phyloP scores from a whole-genome alignment of 805 yeast genomes.

The Saturnispora hagleri region DNA sequence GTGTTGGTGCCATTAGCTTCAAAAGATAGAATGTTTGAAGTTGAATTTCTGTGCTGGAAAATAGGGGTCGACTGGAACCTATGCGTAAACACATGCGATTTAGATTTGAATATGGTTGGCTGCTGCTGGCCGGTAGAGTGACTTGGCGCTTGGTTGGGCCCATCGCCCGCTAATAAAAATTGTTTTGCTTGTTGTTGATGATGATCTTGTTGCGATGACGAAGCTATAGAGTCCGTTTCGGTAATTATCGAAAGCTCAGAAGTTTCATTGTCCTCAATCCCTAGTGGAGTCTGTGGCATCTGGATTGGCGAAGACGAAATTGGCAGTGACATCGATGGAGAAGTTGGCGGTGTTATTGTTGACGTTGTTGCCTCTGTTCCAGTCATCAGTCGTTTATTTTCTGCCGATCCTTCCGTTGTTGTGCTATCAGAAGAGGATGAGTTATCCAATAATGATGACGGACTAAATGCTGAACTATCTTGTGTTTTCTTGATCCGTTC shows the following conservation, averaged over 20 bases:
- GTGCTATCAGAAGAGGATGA: not conserved
- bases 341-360: not conserved
- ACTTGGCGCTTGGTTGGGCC: not conserved
- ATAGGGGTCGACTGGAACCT: constrained; percentile 2
- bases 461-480: not conserved
- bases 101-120: not conserved
- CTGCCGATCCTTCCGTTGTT: not conserved
- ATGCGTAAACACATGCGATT: not conserved
- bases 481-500: not conserved
- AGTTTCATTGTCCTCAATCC: not conserved
- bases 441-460: not conserved
- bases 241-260: not conserved
- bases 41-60: constrained; percentile 5
- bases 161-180: not conserved
- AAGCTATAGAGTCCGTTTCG: not conserved
- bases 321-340: not conserved
- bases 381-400: not conserved
- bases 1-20: not conserved
- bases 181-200: not conserved
- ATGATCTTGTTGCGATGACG: not conserved
- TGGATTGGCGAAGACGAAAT: not conserved
- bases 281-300: not conserved
- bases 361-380: not conserved
- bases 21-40: constrained; percentile 1
- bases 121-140: not conserved